Evolutionary conservation across 495 filamentous ascomycete species (phyloP), one percentile per base, ranked within the genome.

Genomic region (Cladorrhinum samala): DNA sequence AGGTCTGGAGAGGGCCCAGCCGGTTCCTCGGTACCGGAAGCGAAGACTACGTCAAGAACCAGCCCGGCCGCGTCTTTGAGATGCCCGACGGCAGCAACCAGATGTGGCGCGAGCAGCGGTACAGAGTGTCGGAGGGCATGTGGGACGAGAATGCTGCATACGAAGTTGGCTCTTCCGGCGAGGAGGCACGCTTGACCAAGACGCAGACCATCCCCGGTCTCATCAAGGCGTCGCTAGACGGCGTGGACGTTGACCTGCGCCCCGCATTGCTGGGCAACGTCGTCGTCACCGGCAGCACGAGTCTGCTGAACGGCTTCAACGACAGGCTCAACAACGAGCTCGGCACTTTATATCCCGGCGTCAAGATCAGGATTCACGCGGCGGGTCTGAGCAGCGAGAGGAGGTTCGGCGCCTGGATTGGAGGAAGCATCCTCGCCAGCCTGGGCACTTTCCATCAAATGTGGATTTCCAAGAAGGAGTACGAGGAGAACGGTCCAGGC

Each of bases 381-480:
- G 83, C 91, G 11, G 87, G 89, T n/a, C 83, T 90, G 60, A 86
- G 83, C 0, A 83, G 83, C 11, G 93, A 99, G 79, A 73, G 93
- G 46, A 83, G 86, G 52, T 97, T 92, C 68, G 91, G 87, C 11
- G 84, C 85, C 24, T 99, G 94, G 94, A 87, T 99, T 56, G 93
- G 93, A 20, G 93, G 93, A 13, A 96, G 91, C 73, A 96, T 99
- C 58, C 73, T 97, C 61, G 92, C 87, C 2, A 96, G 91, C 72
- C 69, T 99, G 74, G 94, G 94, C 8, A 95, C 89, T n/a, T 99
- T 99, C 70, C 93, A 99, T 74, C 92, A 96, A 66, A 88, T 97
- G 87, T 99, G 93, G 93, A 91, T 99, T 56, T 89, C 84, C 16
- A 83, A 74, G 66, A 86, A 87, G 71, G 86, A 90, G 75, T 90